Evolutionary conservation across 2,329 filamentous ascomycete species (phyloP).

Genomic region (Emergomyces africanus): DNA sequence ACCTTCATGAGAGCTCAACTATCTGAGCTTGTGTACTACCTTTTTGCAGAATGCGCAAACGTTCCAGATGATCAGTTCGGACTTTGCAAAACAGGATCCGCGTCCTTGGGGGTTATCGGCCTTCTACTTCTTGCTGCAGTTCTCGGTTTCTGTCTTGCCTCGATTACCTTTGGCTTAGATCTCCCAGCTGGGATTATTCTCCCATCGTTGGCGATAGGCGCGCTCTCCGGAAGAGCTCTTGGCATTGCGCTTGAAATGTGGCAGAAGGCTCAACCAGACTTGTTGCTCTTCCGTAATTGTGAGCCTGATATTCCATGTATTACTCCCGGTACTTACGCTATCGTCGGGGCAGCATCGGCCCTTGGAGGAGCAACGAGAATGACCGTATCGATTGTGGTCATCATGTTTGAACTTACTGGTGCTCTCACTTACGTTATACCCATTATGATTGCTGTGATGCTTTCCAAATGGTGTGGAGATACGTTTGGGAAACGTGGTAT

Average conservation of each 20-base stretch:
- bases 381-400: conserved; percentile 96
- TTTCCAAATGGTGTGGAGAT: conserved; percentile 96
- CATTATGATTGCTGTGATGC: conserved; percentile 98
- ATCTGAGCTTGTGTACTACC: conserved; percentile 77
- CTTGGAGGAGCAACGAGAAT: conserved; percentile 87
- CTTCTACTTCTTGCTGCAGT: conserved; percentile 70
- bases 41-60: conserved; percentile 82
- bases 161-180: conserved; percentile 83
- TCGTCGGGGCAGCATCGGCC: conserved; percentile 90
- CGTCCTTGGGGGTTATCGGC: conserved; percentile 68
- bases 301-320: conserved; percentile 78
- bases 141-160: conserved; percentile 72
- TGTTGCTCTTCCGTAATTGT: conserved; percentile 66
- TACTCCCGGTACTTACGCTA: conserved; percentile 89
- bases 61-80: conserved; percentile 76
- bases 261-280: conserved; percentile 64
- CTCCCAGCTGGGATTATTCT: conserved; percentile 93
- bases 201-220: conserved; percentile 91
- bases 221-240: conserved; percentile 74
- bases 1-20: conserved; percentile 91
- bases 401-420: conserved; percentile 98
- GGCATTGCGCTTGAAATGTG: conserved; percentile 83
- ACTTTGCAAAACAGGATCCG: conserved; percentile 76
- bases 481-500: conserved; percentile 86
- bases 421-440: conserved; percentile 92